These are phyloP conservation scores for Candida insectalens DNA, from an alignment of 805 yeast species.

Conservation along the genomic window DNA sequence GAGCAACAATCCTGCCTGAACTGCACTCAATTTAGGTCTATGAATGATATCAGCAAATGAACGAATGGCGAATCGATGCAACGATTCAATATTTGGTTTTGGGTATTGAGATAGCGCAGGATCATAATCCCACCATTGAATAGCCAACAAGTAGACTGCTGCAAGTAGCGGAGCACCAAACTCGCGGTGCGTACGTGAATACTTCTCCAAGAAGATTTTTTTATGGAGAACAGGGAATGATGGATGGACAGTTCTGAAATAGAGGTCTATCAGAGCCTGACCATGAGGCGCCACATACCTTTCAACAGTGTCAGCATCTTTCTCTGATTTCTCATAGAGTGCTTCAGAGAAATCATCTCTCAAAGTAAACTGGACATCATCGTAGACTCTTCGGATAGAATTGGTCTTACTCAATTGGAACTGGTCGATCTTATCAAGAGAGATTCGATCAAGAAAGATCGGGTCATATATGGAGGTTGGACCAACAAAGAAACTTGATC, in stretches of 20 bases:
- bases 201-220: constrained; percentile 84
- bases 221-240: constrained; percentile 87
- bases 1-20: constrained; percentile 77
- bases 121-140: constrained; percentile 92
- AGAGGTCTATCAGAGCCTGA: constrained; percentile 64
- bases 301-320: constrained; percentile 78
- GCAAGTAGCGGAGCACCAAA: constrained; percentile 87
- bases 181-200: constrained; percentile 83
- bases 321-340: constrained; percentile 57
- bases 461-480: constrained; percentile 80
- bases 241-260: constrained; percentile 82
- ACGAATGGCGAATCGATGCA: constrained; percentile 58
- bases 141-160: constrained; percentile 79
- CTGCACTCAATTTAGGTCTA: constrained; percentile 84
- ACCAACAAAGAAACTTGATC: constrained; percentile 85
- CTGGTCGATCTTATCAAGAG: constrained; percentile 67
- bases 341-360: constrained; percentile 74
- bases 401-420: constrained; percentile 60
- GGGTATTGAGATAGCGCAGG: constrained; percentile 66
- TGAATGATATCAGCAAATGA: constrained; percentile 66
- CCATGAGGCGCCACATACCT: constrained; percentile 89
- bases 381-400: constrained; percentile 70
- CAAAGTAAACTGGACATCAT: constrained; percentile 63
- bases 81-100: constrained; percentile 65
- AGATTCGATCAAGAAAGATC: constrained; percentile 53